Percentiles rank a stretch among this genome's conserved stretches.
phyloP scores from a whole-genome alignment of 805 yeast genomes.

The Barnettozyma populi region DNA sequence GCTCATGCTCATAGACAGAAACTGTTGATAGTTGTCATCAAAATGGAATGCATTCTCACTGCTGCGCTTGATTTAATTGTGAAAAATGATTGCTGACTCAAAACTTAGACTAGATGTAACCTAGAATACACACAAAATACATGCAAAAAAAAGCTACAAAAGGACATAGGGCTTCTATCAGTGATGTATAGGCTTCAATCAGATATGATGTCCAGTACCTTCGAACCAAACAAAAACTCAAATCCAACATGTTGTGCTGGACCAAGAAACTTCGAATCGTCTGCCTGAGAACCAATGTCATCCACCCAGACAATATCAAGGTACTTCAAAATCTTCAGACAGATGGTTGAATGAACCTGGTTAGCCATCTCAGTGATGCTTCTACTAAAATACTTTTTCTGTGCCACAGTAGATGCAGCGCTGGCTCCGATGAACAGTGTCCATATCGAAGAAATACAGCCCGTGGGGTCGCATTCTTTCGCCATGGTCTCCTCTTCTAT shows the following conservation, averaged over 20 bases:
- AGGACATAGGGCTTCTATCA: too few species aligned
- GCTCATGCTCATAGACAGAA: too few species aligned
- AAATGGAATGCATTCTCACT: too few species aligned
- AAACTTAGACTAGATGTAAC: too few species aligned
- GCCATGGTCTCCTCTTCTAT: slow-evolving; percentile 6
- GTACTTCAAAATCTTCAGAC: slow-evolving; percentile 21
- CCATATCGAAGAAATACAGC: slow-evolving; percentile 18
- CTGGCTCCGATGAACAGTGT: slow-evolving; percentile 23
- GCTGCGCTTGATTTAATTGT: too few species aligned
- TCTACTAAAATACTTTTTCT: slow-evolving; percentile 11
- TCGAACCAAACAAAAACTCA: slow-evolving; percentile 23
- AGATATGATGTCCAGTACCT: slow-evolving; percentile 18
- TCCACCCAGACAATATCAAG: slow-evolving; percentile 23
- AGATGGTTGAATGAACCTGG: slow-evolving; percentile 16
- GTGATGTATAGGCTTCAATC: background rate
- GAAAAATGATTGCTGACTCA: too few species aligned
- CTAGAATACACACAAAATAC: too few species aligned
- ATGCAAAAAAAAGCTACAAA: too few species aligned
- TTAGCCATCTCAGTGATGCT: slow-evolving; percentile 14
- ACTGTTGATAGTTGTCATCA: too few species aligned
- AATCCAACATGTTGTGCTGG: slow-evolving; percentile 14
- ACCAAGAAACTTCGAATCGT: background rate
- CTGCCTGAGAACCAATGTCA: slow-evolving; percentile 3
- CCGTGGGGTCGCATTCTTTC: slow-evolving; percentile 5
- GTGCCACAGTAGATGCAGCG: slow-evolving; percentile 11